These are phyloP conservation scores for Francoa sonchifolia DNA, from an alignment of 441 rosid genomes.

Conservation along the genomic window DNA sequence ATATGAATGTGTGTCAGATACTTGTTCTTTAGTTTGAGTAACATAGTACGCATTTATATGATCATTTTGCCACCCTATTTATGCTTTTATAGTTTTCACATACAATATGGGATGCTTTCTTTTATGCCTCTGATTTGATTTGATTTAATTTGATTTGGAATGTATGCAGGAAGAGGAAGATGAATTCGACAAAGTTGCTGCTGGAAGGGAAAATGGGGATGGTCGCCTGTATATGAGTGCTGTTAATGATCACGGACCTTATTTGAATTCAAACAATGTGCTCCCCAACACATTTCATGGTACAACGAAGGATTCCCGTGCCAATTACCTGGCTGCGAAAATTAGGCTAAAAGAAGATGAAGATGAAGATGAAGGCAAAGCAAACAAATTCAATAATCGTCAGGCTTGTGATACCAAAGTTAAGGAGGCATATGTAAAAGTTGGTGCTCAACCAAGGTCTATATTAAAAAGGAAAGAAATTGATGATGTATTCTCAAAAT, in stretches of 20 bases:
- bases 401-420: constrained; percentile 5
- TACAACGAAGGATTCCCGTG: constrained; percentile 25
- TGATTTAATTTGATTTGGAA: background rate
- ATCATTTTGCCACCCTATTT: too few species aligned
- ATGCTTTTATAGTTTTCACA: background rate
- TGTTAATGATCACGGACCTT: constrained; percentile 11
- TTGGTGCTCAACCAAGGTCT: constrained; percentile 17
- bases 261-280: constrained; percentile 16
- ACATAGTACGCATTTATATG: too few species aligned
- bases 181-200: constrained; percentile 40
- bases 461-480: constrained; percentile 34
- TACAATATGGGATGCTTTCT: background rate
- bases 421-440: constrained; percentile 10
- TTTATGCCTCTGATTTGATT: background rate
- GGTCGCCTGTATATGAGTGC: constrained; percentile 23
- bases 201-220: constrained; percentile 22
- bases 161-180: constrained; percentile 39
- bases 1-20: too few species aligned
- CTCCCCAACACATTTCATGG: constrained; percentile 10
- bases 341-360: constrained; percentile 37
- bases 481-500: constrained; percentile 18
- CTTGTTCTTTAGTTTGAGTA: too few species aligned
- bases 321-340: constrained; percentile 31
- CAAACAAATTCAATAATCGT: constrained; percentile 8
- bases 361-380: too few species aligned